These are phyloP conservation scores for Hymenochaete sp. DNA, from an alignment of 1,284 basidiomycete genomes.

Conservation along the genomic window DNA sequence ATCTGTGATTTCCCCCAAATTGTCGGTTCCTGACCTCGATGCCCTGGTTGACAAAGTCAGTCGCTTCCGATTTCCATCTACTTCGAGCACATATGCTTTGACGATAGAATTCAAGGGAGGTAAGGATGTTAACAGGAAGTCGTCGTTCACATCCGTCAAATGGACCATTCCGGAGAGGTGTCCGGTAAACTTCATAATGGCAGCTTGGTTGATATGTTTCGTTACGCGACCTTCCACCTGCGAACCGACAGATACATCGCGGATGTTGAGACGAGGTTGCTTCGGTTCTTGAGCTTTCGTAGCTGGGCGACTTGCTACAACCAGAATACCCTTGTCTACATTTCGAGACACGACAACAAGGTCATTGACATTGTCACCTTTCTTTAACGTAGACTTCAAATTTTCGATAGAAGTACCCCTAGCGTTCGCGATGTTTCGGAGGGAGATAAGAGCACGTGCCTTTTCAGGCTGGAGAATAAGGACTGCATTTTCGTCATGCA, in stretches of 20 bases:
- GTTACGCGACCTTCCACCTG: conserved; percentile 72
- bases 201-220: conserved; percentile 57
- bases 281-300: conserved; percentile 35
- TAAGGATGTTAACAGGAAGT: too few relatives aligned
- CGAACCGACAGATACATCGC: conserved; percentile 63
- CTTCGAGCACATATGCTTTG: conserved; percentile 59
- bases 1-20: conserved; percentile 50
- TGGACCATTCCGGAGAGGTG: conserved; percentile 69
- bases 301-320: conserved; percentile 70
- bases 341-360: conserved; percentile 89
- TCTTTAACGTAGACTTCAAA: conserved; percentile 56
- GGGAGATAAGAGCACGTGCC: conserved; percentile 75
- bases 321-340: conserved; percentile 78
- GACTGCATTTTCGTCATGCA: conserved; percentile 81
- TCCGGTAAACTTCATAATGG: conserved; percentile 65
- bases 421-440: conserved; percentile 83
- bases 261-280: conserved; percentile 52
- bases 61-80: conserved; percentile 59
- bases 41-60: conserved; percentile 73
- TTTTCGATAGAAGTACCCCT: conserved; percentile 62
- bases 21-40: conserved; percentile 54
- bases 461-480: conserved; percentile 64
- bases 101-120: conserved; percentile 61
- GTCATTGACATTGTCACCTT: conserved; percentile 68
- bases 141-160: conserved; percentile 75